phyloP scores from a whole-genome alignment of 1,284 basidiomycete species.

The Ganoderma sinense region DNA sequence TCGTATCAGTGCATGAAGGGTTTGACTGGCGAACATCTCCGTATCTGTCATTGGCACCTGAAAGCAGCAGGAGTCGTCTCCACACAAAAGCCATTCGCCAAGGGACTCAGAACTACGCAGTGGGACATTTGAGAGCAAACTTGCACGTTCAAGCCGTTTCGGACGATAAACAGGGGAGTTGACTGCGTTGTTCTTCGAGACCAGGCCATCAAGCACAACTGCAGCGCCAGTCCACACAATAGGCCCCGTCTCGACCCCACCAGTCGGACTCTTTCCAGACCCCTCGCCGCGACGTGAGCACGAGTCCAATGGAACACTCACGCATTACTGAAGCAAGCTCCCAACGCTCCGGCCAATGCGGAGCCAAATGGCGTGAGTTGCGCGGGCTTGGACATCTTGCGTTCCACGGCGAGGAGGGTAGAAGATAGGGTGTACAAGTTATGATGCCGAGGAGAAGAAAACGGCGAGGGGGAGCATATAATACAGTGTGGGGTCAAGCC shows the following conservation, averaged over 20 bases:
- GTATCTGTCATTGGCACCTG: neutral
- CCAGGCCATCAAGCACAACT: neutral
- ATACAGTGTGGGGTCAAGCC: neutral
- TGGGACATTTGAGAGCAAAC: neutral
- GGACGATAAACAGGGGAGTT: neutral
- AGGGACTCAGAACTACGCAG: too few species aligned
- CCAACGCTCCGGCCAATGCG: slow-evolving; percentile 94
- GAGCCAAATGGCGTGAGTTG: slow-evolving; percentile 89
- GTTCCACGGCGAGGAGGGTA: neutral
- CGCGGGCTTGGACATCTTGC: slow-evolving; percentile 63
- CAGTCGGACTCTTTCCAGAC: neutral
- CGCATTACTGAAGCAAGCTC: slow-evolving; percentile 94
- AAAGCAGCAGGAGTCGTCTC: neutral
- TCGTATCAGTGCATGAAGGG: neutral
- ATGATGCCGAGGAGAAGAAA: too few species aligned
- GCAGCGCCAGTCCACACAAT: neutral
- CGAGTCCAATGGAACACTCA: slow-evolving; percentile 51
- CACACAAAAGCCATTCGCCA: neutral
- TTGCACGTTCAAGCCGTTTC: neutral
- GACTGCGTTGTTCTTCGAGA: neutral
- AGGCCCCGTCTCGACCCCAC: neutral
- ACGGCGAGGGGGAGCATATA: neutral
- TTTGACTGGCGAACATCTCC: neutral
- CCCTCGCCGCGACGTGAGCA: neutral
- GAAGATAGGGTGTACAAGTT: neutral